A percentile compares a stretch with the other conserved stretches of the same genome.
Evolutionary conservation across 1,139 yeast species (phyloP).

Genomic region (Trichomonascaceae sp.): DNA sequence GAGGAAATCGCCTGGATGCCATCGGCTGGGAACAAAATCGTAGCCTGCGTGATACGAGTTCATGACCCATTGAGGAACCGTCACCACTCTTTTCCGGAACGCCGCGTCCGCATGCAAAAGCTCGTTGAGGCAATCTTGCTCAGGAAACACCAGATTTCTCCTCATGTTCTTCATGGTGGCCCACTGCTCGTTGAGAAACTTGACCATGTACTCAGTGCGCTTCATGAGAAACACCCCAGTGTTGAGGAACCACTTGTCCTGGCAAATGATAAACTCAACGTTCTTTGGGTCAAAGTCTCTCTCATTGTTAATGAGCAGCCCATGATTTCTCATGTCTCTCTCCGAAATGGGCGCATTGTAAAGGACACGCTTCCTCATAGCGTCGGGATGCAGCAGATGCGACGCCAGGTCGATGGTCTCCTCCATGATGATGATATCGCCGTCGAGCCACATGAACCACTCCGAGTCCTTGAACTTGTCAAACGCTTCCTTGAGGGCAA

Average conservation of each 20-base stretch:
- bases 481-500: conserved; percentile 20
- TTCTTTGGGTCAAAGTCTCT: conserved; percentile 12
- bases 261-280: conserved; percentile 14
- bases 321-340: conserved; percentile 10
- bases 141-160: conserved; percentile 10
- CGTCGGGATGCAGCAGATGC: conserved; percentile 20
- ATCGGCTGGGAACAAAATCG: conserved; percentile 11
- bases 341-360: conserved; percentile 14
- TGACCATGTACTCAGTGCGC: conserved; percentile 14
- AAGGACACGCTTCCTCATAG: conserved; percentile 14
- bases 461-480: conserved; percentile 20
- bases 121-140: conserved; percentile 16
- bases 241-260: conserved; percentile 19
- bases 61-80: conserved; percentile 24
- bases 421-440: conserved; percentile 22
- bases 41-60: conserved; percentile 19
- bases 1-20: conserved; percentile 16
- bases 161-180: conserved; percentile 8
- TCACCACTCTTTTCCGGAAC: conserved; percentile 19
- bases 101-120: conserved; percentile 13
- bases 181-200: conserved; percentile 14
- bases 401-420: conserved; percentile 19
- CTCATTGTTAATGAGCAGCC: conserved; percentile 9
- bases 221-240: conserved; percentile 24
- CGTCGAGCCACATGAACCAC: conserved; percentile 27